phyloP scores from a whole-genome alignment of 1,139 yeast genomes.

The Debaryomyces fabryi region DNA sequence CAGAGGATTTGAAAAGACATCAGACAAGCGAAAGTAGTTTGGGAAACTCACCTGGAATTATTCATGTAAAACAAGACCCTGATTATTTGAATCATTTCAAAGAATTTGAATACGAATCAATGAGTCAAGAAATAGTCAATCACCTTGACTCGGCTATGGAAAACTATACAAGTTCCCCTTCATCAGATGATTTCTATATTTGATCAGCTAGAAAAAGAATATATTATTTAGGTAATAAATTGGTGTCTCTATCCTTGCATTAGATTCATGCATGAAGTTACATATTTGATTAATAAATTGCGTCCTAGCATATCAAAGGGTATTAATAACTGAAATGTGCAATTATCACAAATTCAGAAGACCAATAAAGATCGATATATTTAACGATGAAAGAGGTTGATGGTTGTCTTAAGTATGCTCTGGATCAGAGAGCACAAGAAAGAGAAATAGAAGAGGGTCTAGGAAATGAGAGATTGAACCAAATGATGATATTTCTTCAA shows the following conservation, averaged over 20 bases:
- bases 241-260: not conserved
- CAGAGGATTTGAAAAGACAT: not conserved
- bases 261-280: too few relatives aligned
- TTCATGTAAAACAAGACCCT: slow-evolving; percentile 4
- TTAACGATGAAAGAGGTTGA: not conserved
- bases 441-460: not conserved
- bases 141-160: slow-evolving; percentile 8
- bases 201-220: not conserved
- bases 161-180: slow-evolving; percentile 6
- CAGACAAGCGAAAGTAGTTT: not conserved
- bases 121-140: slow-evolving; percentile 9
- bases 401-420: not conserved
- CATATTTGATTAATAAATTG: too few relatives aligned
- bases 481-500: not conserved
- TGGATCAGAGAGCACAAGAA: not conserved
- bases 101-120: slow-evolving; percentile 8
- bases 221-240: not conserved
- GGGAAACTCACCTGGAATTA: not conserved
- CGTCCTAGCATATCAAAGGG: not conserved
- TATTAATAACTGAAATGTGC: too few relatives aligned
- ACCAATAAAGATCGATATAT: not conserved
- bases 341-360: too few relatives aligned
- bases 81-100: slow-evolving; percentile 3
- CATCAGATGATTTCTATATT: slow-evolving; percentile 7
- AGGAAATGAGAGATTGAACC: not conserved